Conservation (phyloP, 306 rosid species). For the Pyrus bretschneideri region DNA sequence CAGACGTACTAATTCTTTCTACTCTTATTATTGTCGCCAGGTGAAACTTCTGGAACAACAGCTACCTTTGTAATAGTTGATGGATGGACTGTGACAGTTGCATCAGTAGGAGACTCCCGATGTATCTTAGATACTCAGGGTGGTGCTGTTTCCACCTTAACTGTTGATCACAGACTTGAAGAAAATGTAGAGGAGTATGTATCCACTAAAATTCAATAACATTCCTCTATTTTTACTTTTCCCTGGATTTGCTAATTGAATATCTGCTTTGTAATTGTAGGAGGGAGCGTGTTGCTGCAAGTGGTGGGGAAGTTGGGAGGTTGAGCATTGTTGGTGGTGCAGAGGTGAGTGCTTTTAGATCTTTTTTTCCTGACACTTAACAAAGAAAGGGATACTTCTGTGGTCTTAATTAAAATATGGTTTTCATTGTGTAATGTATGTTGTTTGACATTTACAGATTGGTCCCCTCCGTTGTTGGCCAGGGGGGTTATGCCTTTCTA, state of each 20-base stretch:
- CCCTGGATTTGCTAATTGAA: slow-evolving; percentile 9
- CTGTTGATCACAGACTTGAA: slow-evolving; percentile 94
- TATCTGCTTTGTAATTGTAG: slow-evolving; percentile 31
- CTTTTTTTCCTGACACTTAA: not conserved
- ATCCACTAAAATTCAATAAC: not conserved
- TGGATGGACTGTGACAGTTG: slow-evolving; percentile 98
- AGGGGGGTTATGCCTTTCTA: slow-evolving; percentile 93
- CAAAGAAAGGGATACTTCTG: not conserved
- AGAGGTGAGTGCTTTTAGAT: slow-evolving; percentile 45
- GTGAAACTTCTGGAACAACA: slow-evolving; percentile 97
- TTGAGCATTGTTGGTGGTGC: slow-evolving; percentile 89
- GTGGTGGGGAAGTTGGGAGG: slow-evolving; percentile 98
- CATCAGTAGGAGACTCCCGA: slow-evolving; percentile 96
- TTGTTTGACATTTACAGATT: slow-evolving; percentile 50
- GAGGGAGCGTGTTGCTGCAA: slow-evolving; percentile 89
- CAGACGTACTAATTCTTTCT: slow-evolving; percentile 11
- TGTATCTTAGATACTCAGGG: slow-evolving; percentile 91
- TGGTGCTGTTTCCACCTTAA: slow-evolving; percentile 67
- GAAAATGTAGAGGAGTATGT: slow-evolving; percentile 87
- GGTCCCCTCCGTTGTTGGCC: slow-evolving; percentile 99
- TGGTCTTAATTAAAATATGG: not conserved
- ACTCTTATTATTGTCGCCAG: slow-evolving; percentile 30
- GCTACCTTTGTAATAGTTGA: slow-evolving; percentile 91
- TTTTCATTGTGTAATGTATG: slow-evolving; percentile 3
- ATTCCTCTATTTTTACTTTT: not conserved